Evolutionary conservation across 2,329 filamentous ascomycete genomes (phyloP), one percentile per base, ranked within the genome.

Genomic region (Stylonectria norvegica): DNA sequence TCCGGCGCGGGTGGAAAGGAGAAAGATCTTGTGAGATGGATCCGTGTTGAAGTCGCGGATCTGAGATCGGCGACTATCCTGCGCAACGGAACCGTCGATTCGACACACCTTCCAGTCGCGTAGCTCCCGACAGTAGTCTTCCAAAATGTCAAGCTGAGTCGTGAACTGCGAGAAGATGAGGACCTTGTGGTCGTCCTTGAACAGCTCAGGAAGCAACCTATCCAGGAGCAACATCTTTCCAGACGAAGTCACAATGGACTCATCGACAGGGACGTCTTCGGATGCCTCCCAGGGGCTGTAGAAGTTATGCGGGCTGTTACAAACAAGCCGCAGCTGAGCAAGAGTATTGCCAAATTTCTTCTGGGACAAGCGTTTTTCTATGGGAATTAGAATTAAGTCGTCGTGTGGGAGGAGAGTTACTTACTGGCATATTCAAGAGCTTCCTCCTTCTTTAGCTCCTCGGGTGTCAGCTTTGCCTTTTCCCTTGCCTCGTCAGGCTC

Each of bases 81-180:
- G 90, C 1, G 85, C 75, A 4, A 97, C 87, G 1, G 79, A 83
- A 9, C 93, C 93, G 55, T 97, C 93, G 38, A 98, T 95, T 5
- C 93, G 88, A 57, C 90, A 95, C 17, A 85, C 76, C 1, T 82
- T 78, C 88, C 89, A 96, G 1, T 72, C 69, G 6, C 88, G 83
- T 2, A 97, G 75, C n/a, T 82, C 76, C 7, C 55, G 43, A 4
- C 89, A 89, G 67, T 95, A 98, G 40, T 91, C 85, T 48, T 94
- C 81, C 0, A 98, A 72, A 2, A 98, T 85, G 57, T 97, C 89
- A 0, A 98, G 79, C 49, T 95, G 90, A 0, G 85, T 95, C 42
- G 90, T 94, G 69, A 98, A 98, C 59, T 98, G 93, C 0, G 88
- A 94, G 65, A 98, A 98, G 36, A 98, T 89, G 32, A 98, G 78